Base-by-base conservation (phyloP, 768 basidiomycete genomes). In the Termitomyces sp. region DNA sequence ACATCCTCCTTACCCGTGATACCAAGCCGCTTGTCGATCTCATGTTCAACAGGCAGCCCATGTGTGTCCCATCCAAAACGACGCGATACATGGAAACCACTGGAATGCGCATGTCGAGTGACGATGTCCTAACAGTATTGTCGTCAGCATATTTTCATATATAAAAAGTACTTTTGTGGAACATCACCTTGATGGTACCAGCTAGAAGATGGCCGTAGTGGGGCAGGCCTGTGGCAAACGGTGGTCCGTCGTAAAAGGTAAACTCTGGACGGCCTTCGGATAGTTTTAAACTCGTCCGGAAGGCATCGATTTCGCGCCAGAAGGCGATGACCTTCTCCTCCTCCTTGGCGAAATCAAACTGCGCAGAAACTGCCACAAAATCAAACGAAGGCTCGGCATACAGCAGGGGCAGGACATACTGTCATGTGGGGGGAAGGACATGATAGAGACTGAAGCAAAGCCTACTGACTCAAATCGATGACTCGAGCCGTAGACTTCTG, bases 1-100 rank as follows among this genome's bases (percentile, higher is more conserved):
- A 99, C 97, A 68, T 99, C 97, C 45, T 85, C 91, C 68, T 90
- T 91, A 25, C 93, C 85, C 32, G 88, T 94, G 76, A 98, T 97
- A 40, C 85, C 85, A 45, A 98, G 80, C 65, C 83, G 88, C 77
- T 98, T 98, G 80, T 99, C 97, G 76, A 99, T 99, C 77, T 97
- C 93, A 76, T 98, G 95, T 72, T 99, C 97, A 67, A 99, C 94
- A 35, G 96, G 97, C 27, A 99, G 84, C 51, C 96, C 96, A 73
- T 99, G 96, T 5, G 95, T 98, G 73, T 98, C 96, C 96, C 96
- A 98, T 53, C 96, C 96, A 69, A 98, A 98, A 52, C 96, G 85
- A 57, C 96, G 86, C 55, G 87, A 82, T 63, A 98, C 96, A 67
- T 98, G 89, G 71, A 84, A 87, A 6, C 96, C 96, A 54, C 89